phyloP scores from a whole-genome alignment of 2,329 filamentous ascomycete genomes.

The Trichoderma pleuroti region DNA sequence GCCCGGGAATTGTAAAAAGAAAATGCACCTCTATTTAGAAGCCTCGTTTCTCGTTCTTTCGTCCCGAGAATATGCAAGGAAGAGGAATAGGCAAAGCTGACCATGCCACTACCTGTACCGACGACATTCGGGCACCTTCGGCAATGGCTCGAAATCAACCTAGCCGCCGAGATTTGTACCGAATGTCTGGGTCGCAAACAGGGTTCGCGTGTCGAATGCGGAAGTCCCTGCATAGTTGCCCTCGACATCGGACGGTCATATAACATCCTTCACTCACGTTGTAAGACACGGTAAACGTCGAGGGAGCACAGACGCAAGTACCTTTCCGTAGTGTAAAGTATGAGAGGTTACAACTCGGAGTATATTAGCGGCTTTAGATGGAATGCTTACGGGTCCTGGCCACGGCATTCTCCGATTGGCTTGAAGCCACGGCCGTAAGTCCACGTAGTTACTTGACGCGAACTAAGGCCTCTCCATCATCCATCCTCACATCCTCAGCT shows the following conservation, averaged over 20 bases:
- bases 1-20: background rate
- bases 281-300: background rate
- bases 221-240: background rate
- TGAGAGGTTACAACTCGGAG: background rate
- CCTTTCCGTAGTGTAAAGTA: background rate
- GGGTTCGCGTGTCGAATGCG: background rate
- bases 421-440: background rate
- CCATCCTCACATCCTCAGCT: background rate
- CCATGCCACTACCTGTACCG: background rate
- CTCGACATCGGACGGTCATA: too few species aligned
- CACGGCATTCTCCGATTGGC: constrained; percentile 1
- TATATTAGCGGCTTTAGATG: background rate
- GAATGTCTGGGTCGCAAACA: background rate
- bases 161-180: background rate
- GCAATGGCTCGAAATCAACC: background rate
- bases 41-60: background rate
- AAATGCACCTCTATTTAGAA: background rate
- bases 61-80: background rate
- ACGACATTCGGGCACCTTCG: background rate
- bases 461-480: background rate
- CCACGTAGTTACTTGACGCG: background rate
- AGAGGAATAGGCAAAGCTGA: background rate
- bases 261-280: background rate
- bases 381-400: background rate
- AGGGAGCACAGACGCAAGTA: background rate